phyloP scores from a whole-genome alignment of 495 filamentous ascomycete species.

The Arthonia radiata region DNA sequence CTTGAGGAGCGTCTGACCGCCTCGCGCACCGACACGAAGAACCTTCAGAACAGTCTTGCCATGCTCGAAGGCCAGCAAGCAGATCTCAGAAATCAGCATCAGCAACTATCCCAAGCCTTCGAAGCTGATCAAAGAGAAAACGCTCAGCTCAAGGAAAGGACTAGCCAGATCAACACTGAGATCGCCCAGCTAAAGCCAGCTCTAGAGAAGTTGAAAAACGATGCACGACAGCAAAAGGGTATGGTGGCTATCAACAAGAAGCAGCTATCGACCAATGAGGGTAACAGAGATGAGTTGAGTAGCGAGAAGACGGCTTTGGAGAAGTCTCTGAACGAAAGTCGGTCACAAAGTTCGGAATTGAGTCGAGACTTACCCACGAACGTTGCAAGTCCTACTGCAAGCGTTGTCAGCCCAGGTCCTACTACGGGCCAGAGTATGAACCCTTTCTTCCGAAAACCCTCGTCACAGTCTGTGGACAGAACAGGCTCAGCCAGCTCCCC shows the following conservation, averaged over 20 bases:
- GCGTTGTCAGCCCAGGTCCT: slow-evolving; percentile 40
- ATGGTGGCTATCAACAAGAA: slow-evolving; percentile 95
- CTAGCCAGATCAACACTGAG: slow-evolving; percentile 55
- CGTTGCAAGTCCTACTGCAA: slow-evolving; percentile 16
- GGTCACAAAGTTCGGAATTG: slow-evolving; percentile 1
- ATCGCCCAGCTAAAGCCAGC: slow-evolving; percentile 62
- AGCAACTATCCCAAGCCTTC: slow-evolving; percentile 44
- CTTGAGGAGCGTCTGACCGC: slow-evolving; percentile 58
- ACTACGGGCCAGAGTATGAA: slow-evolving; percentile 57
- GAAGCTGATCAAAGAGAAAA: slow-evolving; percentile 82
- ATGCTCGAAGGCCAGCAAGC: slow-evolving; percentile 59
- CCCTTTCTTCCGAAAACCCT: slow-evolving; percentile 62
- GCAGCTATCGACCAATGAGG: slow-evolving; percentile 71
- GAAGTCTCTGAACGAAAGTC: slow-evolving; percentile 14
- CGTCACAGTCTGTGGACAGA: slow-evolving; percentile 38
- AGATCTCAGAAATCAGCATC: slow-evolving; percentile 67
- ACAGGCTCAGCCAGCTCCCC: too few species aligned
- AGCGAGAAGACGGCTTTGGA: slow-evolving; percentile 42
- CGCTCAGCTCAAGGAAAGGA: slow-evolving; percentile 58
- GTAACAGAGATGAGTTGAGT: slow-evolving; percentile 64
- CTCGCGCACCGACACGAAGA: slow-evolving; percentile 57
- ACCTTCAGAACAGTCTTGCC: slow-evolving; percentile 55
- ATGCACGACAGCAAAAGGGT: slow-evolving; percentile 83
- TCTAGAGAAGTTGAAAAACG: slow-evolving; percentile 69
- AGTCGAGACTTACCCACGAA: slow-evolving; percentile 7